Conservation (phyloP, 495 filamentous ascomycete species). For the Poronia punctata region DNA sequence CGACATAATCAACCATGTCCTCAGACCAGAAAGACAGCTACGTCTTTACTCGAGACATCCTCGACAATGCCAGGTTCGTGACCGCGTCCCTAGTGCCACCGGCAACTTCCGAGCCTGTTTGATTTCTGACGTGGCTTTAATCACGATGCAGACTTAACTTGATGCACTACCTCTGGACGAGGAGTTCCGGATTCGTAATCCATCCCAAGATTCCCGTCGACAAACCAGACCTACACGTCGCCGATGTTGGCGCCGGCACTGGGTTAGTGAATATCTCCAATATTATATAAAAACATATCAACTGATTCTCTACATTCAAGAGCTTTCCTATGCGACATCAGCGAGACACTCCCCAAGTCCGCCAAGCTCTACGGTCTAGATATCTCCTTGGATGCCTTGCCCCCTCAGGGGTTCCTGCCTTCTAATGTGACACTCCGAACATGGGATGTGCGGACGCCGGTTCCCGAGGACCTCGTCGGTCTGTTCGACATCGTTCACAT, state of each 20-base stretch:
- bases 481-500: slow-evolving; percentile 7
- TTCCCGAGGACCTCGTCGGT: slow-evolving; percentile 6
- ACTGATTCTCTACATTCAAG: background rate
- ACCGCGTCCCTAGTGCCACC: no score
- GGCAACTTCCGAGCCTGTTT: no score
- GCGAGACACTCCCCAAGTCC: background rate
- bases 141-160: slow-evolving; percentile 9
- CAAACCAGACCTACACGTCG: background rate
- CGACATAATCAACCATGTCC: no score
- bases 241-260: slow-evolving; percentile 7
- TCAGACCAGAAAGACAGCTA: slow-evolving; percentile 4
- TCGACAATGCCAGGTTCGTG: slow-evolving; percentile 7
- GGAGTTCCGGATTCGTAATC: slow-evolving; percentile 6
- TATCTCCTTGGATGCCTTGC: slow-evolving; percentile 5
- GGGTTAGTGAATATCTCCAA: background rate
- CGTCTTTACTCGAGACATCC: slow-evolving; percentile 10
- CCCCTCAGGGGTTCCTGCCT: slow-evolving; percentile 3
- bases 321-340: background rate
- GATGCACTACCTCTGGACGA: slow-evolving; percentile 8
- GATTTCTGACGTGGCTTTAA: background rate
- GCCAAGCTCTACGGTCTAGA: slow-evolving; percentile 1
- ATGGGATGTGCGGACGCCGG: slow-evolving; percentile 1
- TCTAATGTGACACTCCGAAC: slow-evolving; percentile 1
- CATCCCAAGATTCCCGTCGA: slow-evolving; percentile 7
- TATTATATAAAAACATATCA: background rate